Percentiles rank a stretch among this genome's conserved stretches.
These are phyloP conservation scores for Sporothrix luriei DNA, from an alignment of 2,329 filamentous ascomycete genomes.

Conservation along the genomic window DNA sequence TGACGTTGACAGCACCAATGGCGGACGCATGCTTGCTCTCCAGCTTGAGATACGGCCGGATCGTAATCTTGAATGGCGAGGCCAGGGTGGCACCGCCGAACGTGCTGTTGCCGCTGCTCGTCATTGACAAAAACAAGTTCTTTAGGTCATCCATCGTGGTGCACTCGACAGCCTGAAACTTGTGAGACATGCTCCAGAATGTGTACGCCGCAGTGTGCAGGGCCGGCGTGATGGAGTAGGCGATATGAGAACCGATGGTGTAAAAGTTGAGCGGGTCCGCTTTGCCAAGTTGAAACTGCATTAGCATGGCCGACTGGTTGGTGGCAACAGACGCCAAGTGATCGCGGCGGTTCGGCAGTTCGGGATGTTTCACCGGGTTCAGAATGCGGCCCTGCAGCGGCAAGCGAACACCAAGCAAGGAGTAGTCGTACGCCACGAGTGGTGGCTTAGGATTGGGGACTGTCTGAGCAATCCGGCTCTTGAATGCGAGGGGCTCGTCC, in stretches of 20 bases:
- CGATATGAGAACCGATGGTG: conserved; percentile 67
- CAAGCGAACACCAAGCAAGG: conserved; percentile 48
- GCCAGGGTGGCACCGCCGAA: conserved; percentile 71
- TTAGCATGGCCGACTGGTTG: conserved; percentile 58
- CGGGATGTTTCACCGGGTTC: conserved; percentile 55
- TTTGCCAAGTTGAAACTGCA: conserved; percentile 62
- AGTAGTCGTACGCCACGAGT: conserved; percentile 53
- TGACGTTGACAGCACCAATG: conserved; percentile 72
- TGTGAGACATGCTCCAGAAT: conserved; percentile 67
- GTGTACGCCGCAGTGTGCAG: conserved; percentile 72
- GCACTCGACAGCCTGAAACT: conserved; percentile 63
- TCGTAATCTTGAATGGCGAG: conserved; percentile 70
- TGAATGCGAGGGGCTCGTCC: conserved; percentile 53
- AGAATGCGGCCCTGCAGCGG: conserved; percentile 53
- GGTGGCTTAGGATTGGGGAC: conserved; percentile 54
- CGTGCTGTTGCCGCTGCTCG: conserved; percentile 40
- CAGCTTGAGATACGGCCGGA: conserved; percentile 65
- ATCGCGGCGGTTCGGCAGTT: conserved; percentile 47
- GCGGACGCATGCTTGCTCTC: conserved; percentile 69
- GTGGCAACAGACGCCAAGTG: conserved; percentile 56
- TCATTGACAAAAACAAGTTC: conserved; percentile 57
- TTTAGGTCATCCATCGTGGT: conserved; percentile 63
- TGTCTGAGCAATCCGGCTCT: conserved; percentile 49
- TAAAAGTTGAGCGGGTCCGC: conserved; percentile 69
- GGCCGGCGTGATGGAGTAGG: conserved; percentile 70